Base-by-base conservation (phyloP, 2,329 filamentous ascomycete genomes). In the Zasmidium cellare region DNA sequence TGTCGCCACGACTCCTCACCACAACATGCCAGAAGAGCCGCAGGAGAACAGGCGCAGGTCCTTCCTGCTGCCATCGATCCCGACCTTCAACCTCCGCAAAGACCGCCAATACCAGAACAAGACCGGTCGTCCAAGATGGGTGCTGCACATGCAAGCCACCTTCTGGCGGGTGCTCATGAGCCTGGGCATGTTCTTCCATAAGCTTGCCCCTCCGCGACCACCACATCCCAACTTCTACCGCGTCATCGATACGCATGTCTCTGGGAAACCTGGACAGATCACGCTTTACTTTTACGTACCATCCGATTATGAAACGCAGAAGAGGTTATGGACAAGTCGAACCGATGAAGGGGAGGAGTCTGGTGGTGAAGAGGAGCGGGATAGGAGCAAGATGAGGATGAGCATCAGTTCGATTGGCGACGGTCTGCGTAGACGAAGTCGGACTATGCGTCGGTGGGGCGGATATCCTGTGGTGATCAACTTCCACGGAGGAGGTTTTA, bases 181-280 rank as follows among this genome's bases (percentile, higher is more conserved):
- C 57, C 80, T 89, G 56, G 87, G 87, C 68, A 89, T 90, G 86
- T 77, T 82, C 59, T 75, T 90, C 41, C 87, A 91, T 70, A 82
- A 80, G 55, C 74, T 87, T 58, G 82, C 86, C 1, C 75, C 80
- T 45, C 86, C 87, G 6, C 79, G 81, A 51, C 85, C 87, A 5
- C 84, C 85, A 1, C 76, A 75, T 28, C 86, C 86, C 1, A 74
- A 79, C 25, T 90, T 90, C 74, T 78, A 78, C 48, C 81, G 79
- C 46, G 77, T 77, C 18, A 80, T 90, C 28, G 72, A 78, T 23
- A 80, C 80, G 57, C 81, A 76, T 58, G 72, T 79, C 51, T 79
- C 75, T 41, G 77, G 73, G 3, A 70, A 72, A 45, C 72, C 74
- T 53, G 79, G 80, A 46, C 68, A 72, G 31, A 80, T 87, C 56